These are phyloP conservation scores for Meira nashicola DNA, from an alignment of 1,284 basidiomycete species.

Conservation along the genomic window DNA sequence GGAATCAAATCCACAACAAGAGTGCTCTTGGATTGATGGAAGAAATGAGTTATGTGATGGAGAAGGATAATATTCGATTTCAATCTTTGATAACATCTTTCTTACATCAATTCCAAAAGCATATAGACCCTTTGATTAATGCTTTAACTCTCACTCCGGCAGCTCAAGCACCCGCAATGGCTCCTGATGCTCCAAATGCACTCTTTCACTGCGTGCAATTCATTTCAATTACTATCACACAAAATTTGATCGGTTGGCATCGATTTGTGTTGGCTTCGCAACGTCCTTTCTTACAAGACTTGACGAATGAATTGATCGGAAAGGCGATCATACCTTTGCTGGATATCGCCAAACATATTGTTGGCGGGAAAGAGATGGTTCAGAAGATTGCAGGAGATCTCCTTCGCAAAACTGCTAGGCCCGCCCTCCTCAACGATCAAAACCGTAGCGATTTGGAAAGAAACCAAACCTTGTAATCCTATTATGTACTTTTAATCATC, in stretches of 20 bases:
- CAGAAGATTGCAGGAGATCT: background rate
- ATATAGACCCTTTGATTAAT: constrained; percentile 11
- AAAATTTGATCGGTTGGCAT: constrained; percentile 1
- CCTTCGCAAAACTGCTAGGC: background rate
- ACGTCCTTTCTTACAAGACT: background rate
- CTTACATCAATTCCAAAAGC: constrained; percentile 7
- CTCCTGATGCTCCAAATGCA: constrained; percentile 4
- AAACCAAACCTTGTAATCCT: background rate
- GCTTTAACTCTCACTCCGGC: background rate
- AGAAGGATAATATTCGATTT: constrained; percentile 17
- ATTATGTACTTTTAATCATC: too few relatives aligned
- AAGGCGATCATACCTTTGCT: background rate
- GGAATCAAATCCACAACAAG: constrained; percentile 20
- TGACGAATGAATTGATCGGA: constrained; percentile 2
- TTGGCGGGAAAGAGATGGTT: background rate
- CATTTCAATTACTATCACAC: background rate
- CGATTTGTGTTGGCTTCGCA: background rate
- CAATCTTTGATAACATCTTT: constrained; percentile 19
- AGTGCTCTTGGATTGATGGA: constrained; percentile 23
- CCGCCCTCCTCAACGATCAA: background rate
- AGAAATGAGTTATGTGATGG: constrained; percentile 24
- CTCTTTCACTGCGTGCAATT: background rate
- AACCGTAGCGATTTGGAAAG: background rate
- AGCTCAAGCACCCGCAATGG: background rate
- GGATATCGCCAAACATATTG: background rate